Evolutionary conservation across 805 yeast genomes (phyloP).

Genomic region (Monosporozyma aerobia): DNA sequence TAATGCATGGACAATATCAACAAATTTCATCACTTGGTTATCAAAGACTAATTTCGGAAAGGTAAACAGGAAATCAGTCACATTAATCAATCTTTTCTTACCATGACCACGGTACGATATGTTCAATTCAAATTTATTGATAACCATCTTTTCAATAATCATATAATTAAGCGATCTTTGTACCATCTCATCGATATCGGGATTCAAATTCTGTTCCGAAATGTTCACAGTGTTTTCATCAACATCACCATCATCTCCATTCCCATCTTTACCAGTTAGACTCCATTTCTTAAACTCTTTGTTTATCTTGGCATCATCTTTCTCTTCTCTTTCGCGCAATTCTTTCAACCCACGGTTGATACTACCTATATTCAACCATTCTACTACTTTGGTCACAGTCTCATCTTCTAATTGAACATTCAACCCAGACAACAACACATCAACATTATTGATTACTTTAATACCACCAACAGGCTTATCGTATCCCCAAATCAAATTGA

Average conservation of each 20-base stretch:
- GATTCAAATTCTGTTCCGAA: slow-evolving; percentile 11
- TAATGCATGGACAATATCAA: slow-evolving; percentile 55
- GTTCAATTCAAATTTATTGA: slow-evolving; percentile 45
- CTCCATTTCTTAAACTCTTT: background rate
- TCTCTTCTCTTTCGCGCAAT: background rate
- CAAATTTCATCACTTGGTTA: slow-evolving; percentile 61
- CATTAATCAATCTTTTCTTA: slow-evolving; percentile 58
- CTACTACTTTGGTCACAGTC: slow-evolving; percentile 52
- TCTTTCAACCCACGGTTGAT: background rate
- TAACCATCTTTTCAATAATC: slow-evolving; percentile 51
- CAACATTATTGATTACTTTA: slow-evolving; percentile 60
- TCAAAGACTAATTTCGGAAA: slow-evolving; percentile 53
- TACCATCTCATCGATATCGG: slow-evolving; percentile 55
- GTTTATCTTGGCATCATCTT: background rate
- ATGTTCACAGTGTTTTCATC: slow-evolving; percentile 8
- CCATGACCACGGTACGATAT: slow-evolving; percentile 75
- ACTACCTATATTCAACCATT: slow-evolving; percentile 39
- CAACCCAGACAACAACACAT: slow-evolving; percentile 54
- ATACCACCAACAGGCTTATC: slow-evolving; percentile 86
- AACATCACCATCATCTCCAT: slow-evolving; percentile 1
- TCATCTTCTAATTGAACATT: slow-evolving; percentile 64
- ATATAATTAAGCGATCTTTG: slow-evolving; percentile 63
- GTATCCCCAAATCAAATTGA: slow-evolving; percentile 63
- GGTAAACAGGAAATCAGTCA: slow-evolving; percentile 58
- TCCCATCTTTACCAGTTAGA: background rate